A percentile compares a stretch with the other conserved stretches of the same genome.
These are phyloP conservation scores for Cephaloascus albidus DNA, from an alignment of 805 yeast genomes.

Conservation along the genomic window DNA sequence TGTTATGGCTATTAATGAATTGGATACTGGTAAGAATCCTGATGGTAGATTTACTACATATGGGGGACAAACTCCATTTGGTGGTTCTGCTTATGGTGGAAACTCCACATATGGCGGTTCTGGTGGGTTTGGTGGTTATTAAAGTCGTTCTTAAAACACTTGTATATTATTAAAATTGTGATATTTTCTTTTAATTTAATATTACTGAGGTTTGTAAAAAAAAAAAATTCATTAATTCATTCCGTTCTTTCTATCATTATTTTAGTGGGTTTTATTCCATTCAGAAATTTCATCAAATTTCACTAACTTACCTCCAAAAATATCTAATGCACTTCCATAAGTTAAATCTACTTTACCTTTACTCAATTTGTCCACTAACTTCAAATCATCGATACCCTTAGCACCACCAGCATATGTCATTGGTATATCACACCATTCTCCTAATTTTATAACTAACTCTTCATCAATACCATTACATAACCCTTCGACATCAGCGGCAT, in stretches of 20 bases:
- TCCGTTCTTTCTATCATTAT: background rate
- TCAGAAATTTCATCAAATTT: constrained; percentile 62
- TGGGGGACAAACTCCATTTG: constrained; percentile 24
- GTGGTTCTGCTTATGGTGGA: constrained; percentile 10
- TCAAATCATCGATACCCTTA: constrained; percentile 58
- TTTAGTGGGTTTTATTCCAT: constrained; percentile 45
- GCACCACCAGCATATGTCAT: constrained; percentile 98
- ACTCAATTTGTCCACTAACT: constrained; percentile 57
- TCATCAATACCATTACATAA: constrained; percentile 88
- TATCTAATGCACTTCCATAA: constrained; percentile 86
- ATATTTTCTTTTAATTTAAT: too few species aligned
- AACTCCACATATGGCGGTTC: background rate
- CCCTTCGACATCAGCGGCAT: constrained; percentile 99
- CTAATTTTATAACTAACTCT: constrained; percentile 58
- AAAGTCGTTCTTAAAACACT: too few species aligned
- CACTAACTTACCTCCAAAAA: constrained; percentile 85
- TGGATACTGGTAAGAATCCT: constrained; percentile 25
- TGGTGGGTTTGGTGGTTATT: too few species aligned
- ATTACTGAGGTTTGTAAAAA: constrained; percentile 1
- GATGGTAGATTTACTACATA: constrained; percentile 36
- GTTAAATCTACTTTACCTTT: constrained; percentile 84
- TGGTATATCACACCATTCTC: constrained; percentile 73
- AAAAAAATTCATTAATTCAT: background rate
- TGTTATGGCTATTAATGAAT: constrained; percentile 53
- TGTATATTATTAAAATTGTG: too few species aligned